Evolutionary conservation across 2,329 filamentous ascomycete genomes (phyloP).

Genomic region (Davidsoniella eucalypti): DNA sequence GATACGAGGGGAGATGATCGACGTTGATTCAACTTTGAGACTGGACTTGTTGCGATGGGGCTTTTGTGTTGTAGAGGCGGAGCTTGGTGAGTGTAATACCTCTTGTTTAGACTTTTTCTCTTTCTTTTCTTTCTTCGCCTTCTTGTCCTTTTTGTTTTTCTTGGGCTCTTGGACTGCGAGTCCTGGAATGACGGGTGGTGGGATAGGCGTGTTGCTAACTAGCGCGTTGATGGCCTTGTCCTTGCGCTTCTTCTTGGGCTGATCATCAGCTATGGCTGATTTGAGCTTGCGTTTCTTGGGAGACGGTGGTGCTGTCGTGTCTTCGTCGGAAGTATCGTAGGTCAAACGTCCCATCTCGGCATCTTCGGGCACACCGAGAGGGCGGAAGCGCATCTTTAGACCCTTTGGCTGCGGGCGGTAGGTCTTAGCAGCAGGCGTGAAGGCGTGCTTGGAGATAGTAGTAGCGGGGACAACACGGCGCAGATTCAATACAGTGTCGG

Average conservation of each 20-base stretch:
- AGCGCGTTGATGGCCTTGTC: constrained; percentile 5
- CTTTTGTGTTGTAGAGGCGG: too few relatives aligned
- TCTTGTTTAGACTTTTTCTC: constrained; percentile 11
- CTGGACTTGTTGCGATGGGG: too few relatives aligned
- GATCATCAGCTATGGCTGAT: not conserved
- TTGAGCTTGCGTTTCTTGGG: constrained; percentile 13
- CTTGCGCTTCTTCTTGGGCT: constrained; percentile 12
- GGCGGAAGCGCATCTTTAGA: constrained; percentile 49
- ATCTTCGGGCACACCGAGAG: constrained; percentile 42
- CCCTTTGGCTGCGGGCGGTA: constrained; percentile 50
- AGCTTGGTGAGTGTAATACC: constrained; percentile 1
- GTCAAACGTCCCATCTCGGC: constrained; percentile 16
- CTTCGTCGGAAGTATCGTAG: constrained; percentile 11
- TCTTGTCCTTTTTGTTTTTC: constrained; percentile 10
- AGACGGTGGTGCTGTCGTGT: constrained; percentile 1
- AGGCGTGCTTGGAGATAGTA: constrained; percentile 1
- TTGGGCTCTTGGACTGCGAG: constrained; percentile 2
- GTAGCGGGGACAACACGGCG: constrained; percentile 7
- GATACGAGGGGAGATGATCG: too few relatives aligned
- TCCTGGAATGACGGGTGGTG: not conserved
- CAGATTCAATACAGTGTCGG: constrained; percentile 9
- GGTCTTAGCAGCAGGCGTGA: constrained; percentile 19
- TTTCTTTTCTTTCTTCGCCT: constrained; percentile 1
- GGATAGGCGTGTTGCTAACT: not conserved
- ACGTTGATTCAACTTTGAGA: too few relatives aligned